A percentile compares a stretch with the other conserved stretches of the same genome.
Conservation (phyloP, 306 rosid genomes). For the Biancaea sappan region DNA sequence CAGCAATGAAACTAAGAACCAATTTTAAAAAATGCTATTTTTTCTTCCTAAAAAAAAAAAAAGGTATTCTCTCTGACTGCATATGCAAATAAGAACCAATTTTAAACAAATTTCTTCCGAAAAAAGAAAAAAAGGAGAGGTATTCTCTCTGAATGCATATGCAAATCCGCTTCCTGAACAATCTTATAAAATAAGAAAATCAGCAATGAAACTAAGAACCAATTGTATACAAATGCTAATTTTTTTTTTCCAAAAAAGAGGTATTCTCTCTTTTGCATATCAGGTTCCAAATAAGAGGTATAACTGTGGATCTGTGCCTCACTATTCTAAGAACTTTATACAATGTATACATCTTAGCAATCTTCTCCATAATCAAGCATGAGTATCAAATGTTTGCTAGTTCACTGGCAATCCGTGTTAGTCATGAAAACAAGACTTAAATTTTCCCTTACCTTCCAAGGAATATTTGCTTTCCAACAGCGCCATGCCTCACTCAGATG, state of each 20-base stretch:
- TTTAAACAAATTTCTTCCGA: too few species aligned
- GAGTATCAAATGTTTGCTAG: neutral
- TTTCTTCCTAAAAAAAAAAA: neutral
- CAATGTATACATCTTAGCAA: neutral
- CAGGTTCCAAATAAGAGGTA: too few species aligned
- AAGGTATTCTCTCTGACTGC: neutral
- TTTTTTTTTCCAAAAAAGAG: too few species aligned
- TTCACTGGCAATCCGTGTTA: neutral
- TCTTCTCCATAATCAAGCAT: neutral
- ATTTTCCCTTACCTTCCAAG: conserved; percentile 76
- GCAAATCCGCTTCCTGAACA: neutral
- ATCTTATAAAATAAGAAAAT: neutral
- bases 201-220: too few species aligned
- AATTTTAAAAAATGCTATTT: too few species aligned
- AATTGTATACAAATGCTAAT: too few species aligned
- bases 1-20: neutral
- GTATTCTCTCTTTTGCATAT: too few species aligned
- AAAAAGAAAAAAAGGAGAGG: neutral
- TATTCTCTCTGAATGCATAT: neutral
- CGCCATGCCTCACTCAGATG: conserved; percentile 99
- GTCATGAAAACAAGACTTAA: neutral
- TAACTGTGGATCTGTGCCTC: neutral
- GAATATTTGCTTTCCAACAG: conserved; percentile 99
- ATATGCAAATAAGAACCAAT: too few species aligned
- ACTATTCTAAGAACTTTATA: neutral